phyloP scores from a whole-genome alignment of 495 filamentous ascomycete species.

The Neurospora sp. region DNA sequence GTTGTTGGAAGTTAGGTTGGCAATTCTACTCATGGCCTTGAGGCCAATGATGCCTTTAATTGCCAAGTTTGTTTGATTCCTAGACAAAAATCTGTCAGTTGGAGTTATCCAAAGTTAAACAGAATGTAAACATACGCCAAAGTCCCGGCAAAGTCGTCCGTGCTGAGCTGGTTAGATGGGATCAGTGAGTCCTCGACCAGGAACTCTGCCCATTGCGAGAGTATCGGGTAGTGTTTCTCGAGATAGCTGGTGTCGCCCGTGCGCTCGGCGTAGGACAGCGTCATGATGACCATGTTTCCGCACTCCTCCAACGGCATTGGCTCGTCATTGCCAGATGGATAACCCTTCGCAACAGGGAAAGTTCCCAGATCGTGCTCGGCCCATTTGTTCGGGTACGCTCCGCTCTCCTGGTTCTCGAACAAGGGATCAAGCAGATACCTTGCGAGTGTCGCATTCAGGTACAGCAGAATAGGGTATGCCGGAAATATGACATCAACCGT shows the following conservation, averaged over 20 bases:
- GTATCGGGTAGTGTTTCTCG: conserved; percentile 53
- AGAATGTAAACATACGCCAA: conserved; percentile 34
- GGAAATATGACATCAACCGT: conserved; percentile 98
- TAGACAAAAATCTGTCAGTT: background rate
- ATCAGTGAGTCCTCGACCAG: conserved; percentile 72
- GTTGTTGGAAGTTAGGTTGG: conserved; percentile 49
- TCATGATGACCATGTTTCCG: conserved; percentile 93
- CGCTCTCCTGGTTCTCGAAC: conserved; percentile 82
- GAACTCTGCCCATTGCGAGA: conserved; percentile 82
- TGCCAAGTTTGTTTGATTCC: conserved; percentile 85
- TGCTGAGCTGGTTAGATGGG: conserved; percentile 78
- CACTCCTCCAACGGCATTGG: conserved; percentile 95
- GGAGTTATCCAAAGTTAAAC: background rate
- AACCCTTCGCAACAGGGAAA: conserved; percentile 87
- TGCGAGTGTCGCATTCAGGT: conserved; percentile 73
- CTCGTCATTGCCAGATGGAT: conserved; percentile 74
- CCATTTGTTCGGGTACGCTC: conserved; percentile 78
- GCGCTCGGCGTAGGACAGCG: conserved; percentile 47
- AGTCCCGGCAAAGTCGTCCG: conserved; percentile 88
- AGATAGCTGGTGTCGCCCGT: conserved; percentile 35
- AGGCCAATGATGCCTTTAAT: conserved; percentile 95
- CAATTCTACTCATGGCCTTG: conserved; percentile 76
- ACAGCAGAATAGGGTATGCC: conserved; percentile 78
- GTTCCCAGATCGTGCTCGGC: conserved; percentile 88
- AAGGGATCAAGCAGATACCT: conserved; percentile 83